phyloP scores from a whole-genome alignment of 768 basidiomycete genomes.

The Tylopilus felleus region DNA sequence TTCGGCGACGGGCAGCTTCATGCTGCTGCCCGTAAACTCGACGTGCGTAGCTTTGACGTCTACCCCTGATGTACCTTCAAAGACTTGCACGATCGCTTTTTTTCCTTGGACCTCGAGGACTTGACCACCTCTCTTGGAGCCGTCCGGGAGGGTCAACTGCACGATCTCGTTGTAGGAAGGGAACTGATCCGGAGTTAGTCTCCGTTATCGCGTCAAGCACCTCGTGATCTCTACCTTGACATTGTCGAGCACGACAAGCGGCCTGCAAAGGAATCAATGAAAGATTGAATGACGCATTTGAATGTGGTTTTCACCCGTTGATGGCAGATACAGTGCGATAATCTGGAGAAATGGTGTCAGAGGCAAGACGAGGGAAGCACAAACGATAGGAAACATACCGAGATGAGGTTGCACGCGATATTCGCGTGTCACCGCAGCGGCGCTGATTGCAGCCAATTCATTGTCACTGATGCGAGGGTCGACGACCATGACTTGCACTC shows the following conservation, averaged over 20 bases:
- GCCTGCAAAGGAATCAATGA: slow-evolving; percentile 46
- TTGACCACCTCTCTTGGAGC: slow-evolving; percentile 92
- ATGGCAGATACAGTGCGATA: slow-evolving; percentile 98
- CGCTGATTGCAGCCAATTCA: slow-evolving; percentile 78
- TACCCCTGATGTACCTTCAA: slow-evolving; percentile 96
- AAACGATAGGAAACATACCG: slow-evolving; percentile 43
- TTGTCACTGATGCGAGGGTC: slow-evolving; percentile 65
- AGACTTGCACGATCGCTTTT: slow-evolving; percentile 99
- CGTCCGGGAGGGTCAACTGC: slow-evolving; percentile 91
- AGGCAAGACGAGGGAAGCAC: slow-evolving; percentile 1
- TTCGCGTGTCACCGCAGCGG: slow-evolving; percentile 84
- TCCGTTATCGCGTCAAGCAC: background rate
- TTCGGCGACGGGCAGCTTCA: slow-evolving; percentile 98
- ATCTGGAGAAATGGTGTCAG: slow-evolving; percentile 47
- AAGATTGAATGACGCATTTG: background rate
- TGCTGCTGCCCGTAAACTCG: slow-evolving; percentile 96
- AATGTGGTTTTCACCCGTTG: slow-evolving; percentile 69
- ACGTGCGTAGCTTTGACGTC: slow-evolving; percentile 98
- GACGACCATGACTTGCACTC: slow-evolving; percentile 33
- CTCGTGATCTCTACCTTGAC: slow-evolving; percentile 69
- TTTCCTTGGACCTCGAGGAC: slow-evolving; percentile 98
- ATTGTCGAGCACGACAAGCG: slow-evolving; percentile 95
- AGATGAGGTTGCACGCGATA: slow-evolving; percentile 88
- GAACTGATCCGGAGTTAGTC: slow-evolving; percentile 53
- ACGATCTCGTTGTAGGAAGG: slow-evolving; percentile 99